These are phyloP conservation scores for Epithemia pelagica DNA, from an alignment of 108 stramenopile species.

Conservation along the genomic window DNA sequence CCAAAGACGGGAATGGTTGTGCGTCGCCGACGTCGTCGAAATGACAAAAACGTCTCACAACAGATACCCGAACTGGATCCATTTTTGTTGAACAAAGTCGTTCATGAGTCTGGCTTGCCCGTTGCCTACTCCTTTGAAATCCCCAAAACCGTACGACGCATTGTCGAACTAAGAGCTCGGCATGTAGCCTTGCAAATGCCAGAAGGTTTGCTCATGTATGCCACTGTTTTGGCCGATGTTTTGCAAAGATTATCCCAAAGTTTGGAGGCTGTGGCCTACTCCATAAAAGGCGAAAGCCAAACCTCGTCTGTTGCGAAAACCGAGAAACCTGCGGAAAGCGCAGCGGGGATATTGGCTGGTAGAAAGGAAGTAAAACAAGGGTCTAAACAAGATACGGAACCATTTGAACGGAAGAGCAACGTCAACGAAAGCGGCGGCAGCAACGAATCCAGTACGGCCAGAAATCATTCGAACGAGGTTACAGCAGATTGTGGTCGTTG, in stretches of 20 bases:
- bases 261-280: not conserved
- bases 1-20: no score
- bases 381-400: not conserved
- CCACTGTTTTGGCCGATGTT: conserved; percentile 90
- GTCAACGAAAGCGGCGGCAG: no score
- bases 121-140: conserved; percentile 80
- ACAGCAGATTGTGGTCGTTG: not conserved
- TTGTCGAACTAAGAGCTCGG: conserved; percentile 38
- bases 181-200: conserved; percentile 95
- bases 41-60: conserved; percentile 1
- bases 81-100: conserved; percentile 32
- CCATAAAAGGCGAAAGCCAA: not conserved
- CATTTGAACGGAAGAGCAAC: no score
- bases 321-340: not conserved
- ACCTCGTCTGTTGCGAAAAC: no score
- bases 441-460: not conserved
- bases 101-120: conserved; percentile 56
- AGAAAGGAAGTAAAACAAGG: no score
- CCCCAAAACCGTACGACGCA: conserved; percentile 83
- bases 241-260: conserved; percentile 58
- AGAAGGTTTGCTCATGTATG: conserved; percentile 95
- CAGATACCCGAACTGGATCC: conserved; percentile 30
- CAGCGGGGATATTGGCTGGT: not conserved
- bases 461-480: conserved; percentile 6
- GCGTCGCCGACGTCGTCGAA: conserved; percentile 15